phyloP scores from a whole-genome alignment of 768 basidiomycete genomes.

The Leccinum broughii region DNA sequence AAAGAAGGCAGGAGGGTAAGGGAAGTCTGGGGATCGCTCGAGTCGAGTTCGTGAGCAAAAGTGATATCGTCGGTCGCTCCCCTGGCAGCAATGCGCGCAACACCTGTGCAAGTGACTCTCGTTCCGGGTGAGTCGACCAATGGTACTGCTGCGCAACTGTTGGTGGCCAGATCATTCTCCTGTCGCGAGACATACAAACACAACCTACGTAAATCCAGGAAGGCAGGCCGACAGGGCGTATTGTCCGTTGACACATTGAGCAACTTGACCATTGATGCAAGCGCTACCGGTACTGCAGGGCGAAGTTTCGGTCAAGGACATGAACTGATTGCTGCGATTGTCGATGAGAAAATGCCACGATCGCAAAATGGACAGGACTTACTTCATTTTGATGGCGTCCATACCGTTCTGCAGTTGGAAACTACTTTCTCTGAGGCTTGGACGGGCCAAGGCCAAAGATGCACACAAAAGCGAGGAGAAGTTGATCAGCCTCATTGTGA shows the following conservation, averaged over 20 bases:
- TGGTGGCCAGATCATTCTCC: neutral
- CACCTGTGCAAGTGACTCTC: slow-evolving; percentile 49
- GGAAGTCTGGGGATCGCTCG: slow-evolving; percentile 25
- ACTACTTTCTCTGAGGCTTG: slow-evolving; percentile 34
- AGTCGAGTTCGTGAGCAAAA: slow-evolving; percentile 17
- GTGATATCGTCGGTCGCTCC: slow-evolving; percentile 23
- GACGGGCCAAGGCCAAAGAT: slow-evolving; percentile 36
- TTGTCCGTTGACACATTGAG: slow-evolving; percentile 54
- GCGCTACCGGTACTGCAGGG: slow-evolving; percentile 44
- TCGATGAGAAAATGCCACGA: slow-evolving; percentile 55
- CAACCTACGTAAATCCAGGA: slow-evolving; percentile 21
- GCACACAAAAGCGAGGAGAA: slow-evolving; percentile 21
- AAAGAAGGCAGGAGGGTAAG: slow-evolving; percentile 47
- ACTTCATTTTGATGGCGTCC: slow-evolving; percentile 45
- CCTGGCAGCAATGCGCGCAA: slow-evolving; percentile 47
- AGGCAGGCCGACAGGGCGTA: slow-evolving; percentile 30
- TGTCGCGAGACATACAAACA: neutral
- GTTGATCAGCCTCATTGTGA: neutral
- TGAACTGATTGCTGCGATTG: slow-evolving; percentile 18
- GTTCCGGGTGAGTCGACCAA: slow-evolving; percentile 50
- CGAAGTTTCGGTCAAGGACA: slow-evolving; percentile 26
- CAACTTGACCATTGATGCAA: slow-evolving; percentile 50
- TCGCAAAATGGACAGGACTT: slow-evolving; percentile 37
- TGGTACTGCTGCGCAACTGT: slow-evolving; percentile 44
- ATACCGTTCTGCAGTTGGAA: slow-evolving; percentile 42